phyloP scores from a whole-genome alignment of 768 basidiomycete genomes.

The Cyclocybe cylindracea region DNA sequence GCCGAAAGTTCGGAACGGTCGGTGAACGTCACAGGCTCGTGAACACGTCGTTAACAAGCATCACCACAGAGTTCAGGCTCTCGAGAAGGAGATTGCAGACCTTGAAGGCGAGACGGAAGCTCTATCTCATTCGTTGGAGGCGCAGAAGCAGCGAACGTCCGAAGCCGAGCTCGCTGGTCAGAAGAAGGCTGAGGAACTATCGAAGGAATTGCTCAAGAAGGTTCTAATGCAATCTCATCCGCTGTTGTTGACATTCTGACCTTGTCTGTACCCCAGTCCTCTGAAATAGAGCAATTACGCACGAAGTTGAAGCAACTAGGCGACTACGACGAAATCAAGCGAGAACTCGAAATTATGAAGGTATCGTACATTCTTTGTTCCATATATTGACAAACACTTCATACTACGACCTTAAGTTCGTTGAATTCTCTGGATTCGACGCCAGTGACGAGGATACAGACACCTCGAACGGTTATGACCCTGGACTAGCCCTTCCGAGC shows the following conservation, averaged over 20 bases:
- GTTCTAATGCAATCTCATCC: constrained; percentile 22
- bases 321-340: constrained; percentile 97
- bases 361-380: constrained; percentile 38
- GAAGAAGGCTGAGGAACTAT: constrained; percentile 61
- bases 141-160: constrained; percentile 51
- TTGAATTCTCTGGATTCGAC: constrained; percentile 92
- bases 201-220: constrained; percentile 60
- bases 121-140: constrained; percentile 64
- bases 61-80: constrained; percentile 56
- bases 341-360: constrained; percentile 99
- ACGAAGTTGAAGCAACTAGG: constrained; percentile 67
- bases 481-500: constrained; percentile 75
- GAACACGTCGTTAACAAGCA: constrained; percentile 1
- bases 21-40: constrained; percentile 18
- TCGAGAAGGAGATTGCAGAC: constrained; percentile 74
- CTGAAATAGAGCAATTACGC: constrained; percentile 71
- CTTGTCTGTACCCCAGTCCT: constrained; percentile 37
- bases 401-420: constrained; percentile 57
- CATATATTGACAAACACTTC: neutral
- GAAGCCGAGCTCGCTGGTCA: constrained; percentile 47
- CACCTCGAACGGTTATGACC: constrained; percentile 40
- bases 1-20: constrained; percentile 71
- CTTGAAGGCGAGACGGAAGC: constrained; percentile 77
- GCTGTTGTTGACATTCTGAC: neutral
- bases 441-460: constrained; percentile 62